Evolutionary conservation across 2,329 filamentous ascomycete genomes (phyloP).

Genomic region (Xylariaceae sp.): DNA sequence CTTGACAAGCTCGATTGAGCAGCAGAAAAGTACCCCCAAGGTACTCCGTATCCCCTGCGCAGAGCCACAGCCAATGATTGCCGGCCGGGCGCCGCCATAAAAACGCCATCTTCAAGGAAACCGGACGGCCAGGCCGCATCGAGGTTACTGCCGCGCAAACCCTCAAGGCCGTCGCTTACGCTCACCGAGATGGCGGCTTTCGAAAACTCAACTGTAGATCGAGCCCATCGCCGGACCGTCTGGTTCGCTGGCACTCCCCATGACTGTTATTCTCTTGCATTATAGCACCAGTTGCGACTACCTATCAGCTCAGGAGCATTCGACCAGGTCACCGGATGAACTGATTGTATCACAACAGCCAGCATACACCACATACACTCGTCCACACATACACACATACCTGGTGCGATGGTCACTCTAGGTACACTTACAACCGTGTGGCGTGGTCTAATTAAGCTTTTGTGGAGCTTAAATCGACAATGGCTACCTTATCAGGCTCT

Average conservation of each 20-base stretch:
- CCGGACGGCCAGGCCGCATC: constrained; percentile 7
- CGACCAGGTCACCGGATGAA: constrained; percentile 13
- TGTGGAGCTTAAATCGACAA: constrained; percentile 27
- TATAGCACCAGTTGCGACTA: neutral
- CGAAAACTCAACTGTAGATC: constrained; percentile 7
- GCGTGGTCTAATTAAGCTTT: constrained; percentile 31
- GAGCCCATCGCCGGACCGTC: neutral
- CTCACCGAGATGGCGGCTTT: constrained; percentile 14
- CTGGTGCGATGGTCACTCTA: neutral
- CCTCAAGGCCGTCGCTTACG: constrained; percentile 16
- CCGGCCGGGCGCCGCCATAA: constrained; percentile 10
- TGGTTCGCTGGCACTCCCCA: neutral
- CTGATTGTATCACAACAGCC: constrained; percentile 14
- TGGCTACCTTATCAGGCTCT: constrained; percentile 7
- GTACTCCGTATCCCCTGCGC: neutral
- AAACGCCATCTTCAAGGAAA: constrained; percentile 2
- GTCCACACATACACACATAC: neutral
- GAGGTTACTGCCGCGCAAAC: neutral
- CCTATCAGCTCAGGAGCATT: constrained; percentile 5
- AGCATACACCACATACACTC: constrained; percentile 2
- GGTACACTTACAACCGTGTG: constrained; percentile 9
- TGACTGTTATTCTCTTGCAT: neutral
- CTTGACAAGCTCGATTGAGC: constrained; percentile 9
- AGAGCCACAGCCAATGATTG: constrained; percentile 1
- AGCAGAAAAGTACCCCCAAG: neutral